A percentile compares a stretch with the other conserved stretches of the same genome.
Conservation (phyloP, 2,329 filamentous ascomycete genomes). For the Calonectria honghensis region DNA sequence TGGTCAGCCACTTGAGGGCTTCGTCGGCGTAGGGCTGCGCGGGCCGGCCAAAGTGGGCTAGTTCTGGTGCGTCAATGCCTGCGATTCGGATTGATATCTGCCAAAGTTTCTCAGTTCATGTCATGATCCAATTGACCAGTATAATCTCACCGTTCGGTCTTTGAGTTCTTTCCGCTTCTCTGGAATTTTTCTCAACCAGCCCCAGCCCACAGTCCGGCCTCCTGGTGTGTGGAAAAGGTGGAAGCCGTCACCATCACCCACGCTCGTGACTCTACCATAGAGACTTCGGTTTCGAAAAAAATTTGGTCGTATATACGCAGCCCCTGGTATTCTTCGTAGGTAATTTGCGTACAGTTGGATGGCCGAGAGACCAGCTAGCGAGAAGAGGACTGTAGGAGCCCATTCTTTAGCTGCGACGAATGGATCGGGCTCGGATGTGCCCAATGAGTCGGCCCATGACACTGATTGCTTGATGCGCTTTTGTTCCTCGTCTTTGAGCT, state of each 20-base stretch:
- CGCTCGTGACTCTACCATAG: slow-evolving; percentile 91
- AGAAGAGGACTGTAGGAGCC: slow-evolving; percentile 62
- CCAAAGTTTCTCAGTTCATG: slow-evolving; percentile 43
- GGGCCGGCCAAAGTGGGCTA: slow-evolving; percentile 92
- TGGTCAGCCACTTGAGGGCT: slow-evolving; percentile 86
- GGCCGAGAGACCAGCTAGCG: slow-evolving; percentile 61
- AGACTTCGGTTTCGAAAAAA: slow-evolving; percentile 86
- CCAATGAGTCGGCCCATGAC: slow-evolving; percentile 64
- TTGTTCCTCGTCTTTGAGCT: slow-evolving; percentile 45
- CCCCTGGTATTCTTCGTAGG: slow-evolving; percentile 88
- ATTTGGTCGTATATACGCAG: slow-evolving; percentile 82
- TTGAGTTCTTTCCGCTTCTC: slow-evolving; percentile 80
- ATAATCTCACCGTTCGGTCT: slow-evolving; percentile 81
- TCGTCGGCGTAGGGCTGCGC: slow-evolving; percentile 90
- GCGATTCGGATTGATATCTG: slow-evolving; percentile 93
- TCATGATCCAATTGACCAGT: neutral
- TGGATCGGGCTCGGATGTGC: slow-evolving; percentile 52
- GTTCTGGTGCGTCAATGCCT: slow-evolving; percentile 94
- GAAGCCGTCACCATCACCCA: slow-evolving; percentile 98
- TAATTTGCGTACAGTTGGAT: slow-evolving; percentile 81
- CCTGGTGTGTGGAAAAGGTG: slow-evolving; percentile 95
- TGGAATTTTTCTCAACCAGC: slow-evolving; percentile 88
- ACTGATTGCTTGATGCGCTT: slow-evolving; percentile 54
- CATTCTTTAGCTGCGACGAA: slow-evolving; percentile 63
- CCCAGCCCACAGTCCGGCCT: slow-evolving; percentile 91